These are phyloP conservation scores for Lizonia empirigonia DNA, from an alignment of 2,329 filamentous ascomycete genomes.

Conservation along the genomic window DNA sequence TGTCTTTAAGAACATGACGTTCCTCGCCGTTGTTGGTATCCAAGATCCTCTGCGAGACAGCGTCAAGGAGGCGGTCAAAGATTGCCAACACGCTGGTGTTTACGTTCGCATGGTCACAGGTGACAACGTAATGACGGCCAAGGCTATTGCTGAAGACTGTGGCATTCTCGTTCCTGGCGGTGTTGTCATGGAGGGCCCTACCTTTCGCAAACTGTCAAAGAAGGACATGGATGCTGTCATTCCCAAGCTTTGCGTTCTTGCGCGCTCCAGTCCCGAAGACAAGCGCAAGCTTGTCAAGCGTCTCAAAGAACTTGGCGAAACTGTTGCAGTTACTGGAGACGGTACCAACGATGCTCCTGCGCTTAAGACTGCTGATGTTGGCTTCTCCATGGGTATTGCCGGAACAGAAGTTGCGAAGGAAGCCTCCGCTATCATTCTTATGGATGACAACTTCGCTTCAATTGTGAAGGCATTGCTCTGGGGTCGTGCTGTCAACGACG, in stretches of 20 bases:
- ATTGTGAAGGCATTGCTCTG: constrained; percentile 83
- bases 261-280: constrained; percentile 71
- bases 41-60: constrained; percentile 79
- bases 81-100: constrained; percentile 77
- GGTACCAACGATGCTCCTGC: constrained; percentile 85
- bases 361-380: constrained; percentile 79
- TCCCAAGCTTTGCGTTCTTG: constrained; percentile 69
- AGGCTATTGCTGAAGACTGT: constrained; percentile 79
- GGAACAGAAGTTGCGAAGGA: constrained; percentile 86
- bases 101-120: constrained; percentile 85
- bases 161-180: constrained; percentile 74
- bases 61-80: constrained; percentile 73
- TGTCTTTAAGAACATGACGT: constrained; percentile 73
- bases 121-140: constrained; percentile 79
- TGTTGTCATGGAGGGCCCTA: constrained; percentile 77
- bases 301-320: constrained; percentile 71
- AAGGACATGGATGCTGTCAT: constrained; percentile 62
- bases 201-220: constrained; percentile 73
- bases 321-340: constrained; percentile 81
- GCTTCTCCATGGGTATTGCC: constrained; percentile 84
- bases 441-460: constrained; percentile 88
- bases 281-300: constrained; percentile 69
- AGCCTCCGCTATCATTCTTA: constrained; percentile 81
- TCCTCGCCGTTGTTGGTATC: constrained; percentile 77
- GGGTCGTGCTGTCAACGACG: constrained; percentile 60